Percentiles rank a stretch among this genome's conserved stretches.
Evolutionary conservation across 805 yeast genomes (phyloP).

Genomic region (Yarrowia alimentaria): DNA sequence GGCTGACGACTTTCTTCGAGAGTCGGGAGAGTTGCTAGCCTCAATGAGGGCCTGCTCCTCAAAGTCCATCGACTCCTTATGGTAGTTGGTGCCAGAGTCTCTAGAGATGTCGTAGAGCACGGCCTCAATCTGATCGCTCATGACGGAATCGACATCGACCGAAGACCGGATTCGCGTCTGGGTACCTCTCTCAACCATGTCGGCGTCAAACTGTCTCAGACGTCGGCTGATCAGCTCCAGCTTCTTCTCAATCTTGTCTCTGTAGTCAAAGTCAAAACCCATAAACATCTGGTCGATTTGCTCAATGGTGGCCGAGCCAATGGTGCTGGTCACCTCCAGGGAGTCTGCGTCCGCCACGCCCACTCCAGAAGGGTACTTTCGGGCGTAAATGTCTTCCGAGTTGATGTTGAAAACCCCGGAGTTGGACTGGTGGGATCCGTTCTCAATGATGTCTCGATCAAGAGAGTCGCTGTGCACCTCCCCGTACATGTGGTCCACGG

Average conservation of each 20-base stretch:
- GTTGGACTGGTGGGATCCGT: no score
- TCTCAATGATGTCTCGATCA: no score
- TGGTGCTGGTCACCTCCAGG: conserved; percentile 3
- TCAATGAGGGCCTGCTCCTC: not conserved
- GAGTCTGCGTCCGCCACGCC: conserved; percentile 22
- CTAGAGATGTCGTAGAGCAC: conserved; percentile 6
- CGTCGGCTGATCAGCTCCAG: conserved; percentile 18
- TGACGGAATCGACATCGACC: conserved; percentile 1
- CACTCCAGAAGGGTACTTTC: conserved; percentile 20
- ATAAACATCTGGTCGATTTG: conserved; percentile 11
- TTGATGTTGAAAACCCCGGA: conserved; percentile 10
- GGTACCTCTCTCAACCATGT: conserved; percentile 9
- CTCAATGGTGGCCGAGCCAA: conserved; percentile 19
- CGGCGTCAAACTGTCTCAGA: conserved; percentile 22
- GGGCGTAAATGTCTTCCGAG: conserved; percentile 9
- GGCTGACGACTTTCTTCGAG: conserved; percentile 1
- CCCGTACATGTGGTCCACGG: no score
- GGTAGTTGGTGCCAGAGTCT: conserved; percentile 3
- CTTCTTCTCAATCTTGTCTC: conserved; percentile 28
- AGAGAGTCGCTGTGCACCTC: no score
- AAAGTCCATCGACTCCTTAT: not conserved
- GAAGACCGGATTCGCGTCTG: conserved; percentile 3
- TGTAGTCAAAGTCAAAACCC: conserved; percentile 26
- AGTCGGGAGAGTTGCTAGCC: no score
- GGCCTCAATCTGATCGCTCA: conserved; percentile 21